These are phyloP conservation scores for Plasmodium fragile DNA, from an alignment of 169 alveolate genomes.

Conservation along the genomic window DNA sequence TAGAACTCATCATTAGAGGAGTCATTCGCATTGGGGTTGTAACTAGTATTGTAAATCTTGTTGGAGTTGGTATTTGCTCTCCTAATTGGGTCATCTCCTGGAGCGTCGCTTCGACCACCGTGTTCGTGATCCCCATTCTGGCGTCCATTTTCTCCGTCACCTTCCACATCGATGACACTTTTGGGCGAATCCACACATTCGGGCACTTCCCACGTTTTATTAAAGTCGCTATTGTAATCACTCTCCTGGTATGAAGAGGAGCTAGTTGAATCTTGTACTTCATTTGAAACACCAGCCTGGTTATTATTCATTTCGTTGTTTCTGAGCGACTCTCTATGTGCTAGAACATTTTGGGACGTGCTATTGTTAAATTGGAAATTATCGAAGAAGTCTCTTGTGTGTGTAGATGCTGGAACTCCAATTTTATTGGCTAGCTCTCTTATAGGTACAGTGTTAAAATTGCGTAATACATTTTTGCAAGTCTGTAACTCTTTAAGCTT, in stretches of 20 bases:
- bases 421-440: conserved; percentile 36
- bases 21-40: background rate
- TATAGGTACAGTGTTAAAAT: conserved; percentile 38
- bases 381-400: conserved; percentile 2
- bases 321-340: conserved; percentile 17
- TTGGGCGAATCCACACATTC: background rate
- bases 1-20: conserved; percentile 68
- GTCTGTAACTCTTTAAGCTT: conserved; percentile 30
- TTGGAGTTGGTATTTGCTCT: background rate
- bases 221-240: conserved; percentile 11
- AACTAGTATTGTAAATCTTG: background rate
- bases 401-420: conserved; percentile 5
- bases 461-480: conserved; percentile 23
- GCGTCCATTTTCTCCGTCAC: background rate
- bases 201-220: background rate
- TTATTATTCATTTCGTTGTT: conserved; percentile 1
- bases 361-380: conserved; percentile 19
- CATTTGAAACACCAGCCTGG: background rate
- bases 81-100: background rate
- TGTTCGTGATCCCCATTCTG: background rate
- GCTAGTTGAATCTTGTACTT: conserved; percentile 1
- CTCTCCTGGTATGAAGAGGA: conserved; percentile 8
- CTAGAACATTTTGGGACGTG: background rate
- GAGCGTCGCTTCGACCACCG: background rate
- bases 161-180: background rate